Evolutionary conservation across 116 monocot species (phyloP), one percentile per base, ranked within the genome.

Genomic region (Papilionanthe hybrid): DNA sequence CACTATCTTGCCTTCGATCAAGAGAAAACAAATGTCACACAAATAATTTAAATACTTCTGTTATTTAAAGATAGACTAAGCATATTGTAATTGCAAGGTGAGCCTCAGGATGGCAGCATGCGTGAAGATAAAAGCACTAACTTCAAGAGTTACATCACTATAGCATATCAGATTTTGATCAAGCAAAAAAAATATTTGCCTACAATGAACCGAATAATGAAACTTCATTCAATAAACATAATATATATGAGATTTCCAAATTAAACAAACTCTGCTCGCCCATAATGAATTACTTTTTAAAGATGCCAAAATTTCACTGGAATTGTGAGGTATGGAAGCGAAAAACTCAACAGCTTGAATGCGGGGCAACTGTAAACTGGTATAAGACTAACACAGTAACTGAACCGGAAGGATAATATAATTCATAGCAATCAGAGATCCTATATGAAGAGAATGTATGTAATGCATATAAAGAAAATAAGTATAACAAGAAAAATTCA

Each of bases 401-500:
- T 22, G 25, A 65, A 28, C 9, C 8, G 25, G 13, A 69, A 25
- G 17, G 15, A 1, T 5, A 37, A 30, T 18, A 37, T 32, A 37
- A 29, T 69, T 69, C 32, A 69, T 37, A 0, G 17, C 32, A 69
- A 32, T 32, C 37, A 37, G 37, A 37, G 37, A 32, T 32, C 30
- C 29, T 4, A 69, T 37, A 37, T 32, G 8, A 25, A 65, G 65
- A 65, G 65, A 65, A 65, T 11, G 65, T 25, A 65, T 65, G 11
- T 8, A 65, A 10, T 13, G 32, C 37, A 41, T 10, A 73, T 13
- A 20, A 44, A 23, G 9, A 73, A 43, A 73, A 73, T 43, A 73
- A 44, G 44, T 73, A 15, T 29, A 32, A 71, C 44, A 73, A 73
- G 73, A 73, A 30, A 80, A 11, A 78, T 79, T 20, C 30, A 79